Percentiles rank a stretch among this genome's conserved stretches.
Evolutionary conservation across 495 filamentous ascomycete genomes (phyloP).

Genomic region (Trichocladium uniseriatum): DNA sequence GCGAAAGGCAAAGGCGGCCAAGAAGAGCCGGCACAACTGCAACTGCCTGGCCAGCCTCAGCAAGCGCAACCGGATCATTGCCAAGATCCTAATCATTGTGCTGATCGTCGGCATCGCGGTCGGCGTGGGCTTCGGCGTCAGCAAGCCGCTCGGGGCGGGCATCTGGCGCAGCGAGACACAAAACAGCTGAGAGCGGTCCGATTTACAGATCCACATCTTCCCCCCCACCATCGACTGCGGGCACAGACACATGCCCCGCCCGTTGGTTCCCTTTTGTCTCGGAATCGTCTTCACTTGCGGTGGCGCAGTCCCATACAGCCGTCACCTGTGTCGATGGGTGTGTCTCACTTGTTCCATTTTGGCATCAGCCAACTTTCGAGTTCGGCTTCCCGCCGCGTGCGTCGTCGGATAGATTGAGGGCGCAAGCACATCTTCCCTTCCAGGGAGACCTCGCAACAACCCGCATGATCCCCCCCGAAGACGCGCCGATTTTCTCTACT

Average conservation of each 20-base stretch:
- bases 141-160: slow-evolving; percentile 40
- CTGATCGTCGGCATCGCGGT: slow-evolving; percentile 40
- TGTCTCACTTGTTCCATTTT: too few species aligned
- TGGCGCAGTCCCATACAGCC: too few species aligned
- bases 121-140: slow-evolving; percentile 40
- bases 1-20: slow-evolving; percentile 38
- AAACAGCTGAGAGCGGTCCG: slow-evolving; percentile 20
- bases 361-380: too few species aligned
- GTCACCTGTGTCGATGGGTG: too few species aligned
- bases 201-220: too few species aligned
- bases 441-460: too few species aligned
- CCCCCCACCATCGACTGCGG: not conserved
- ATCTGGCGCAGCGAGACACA: slow-evolving; percentile 34
- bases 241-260: not conserved
- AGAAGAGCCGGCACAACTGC: slow-evolving; percentile 36
- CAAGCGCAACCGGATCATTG: slow-evolving; percentile 39
- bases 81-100: slow-evolving; percentile 34
- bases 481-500: too few species aligned
- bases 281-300: too few species aligned
- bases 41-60: slow-evolving; percentile 36
- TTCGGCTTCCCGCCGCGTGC: too few species aligned
- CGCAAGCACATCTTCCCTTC: too few species aligned
- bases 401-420: too few species aligned
- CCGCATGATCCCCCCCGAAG: too few species aligned
- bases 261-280: not conserved